phyloP scores from a whole-genome alignment of 2,329 filamentous ascomycete genomes.

The Penicillium brasilianum region DNA sequence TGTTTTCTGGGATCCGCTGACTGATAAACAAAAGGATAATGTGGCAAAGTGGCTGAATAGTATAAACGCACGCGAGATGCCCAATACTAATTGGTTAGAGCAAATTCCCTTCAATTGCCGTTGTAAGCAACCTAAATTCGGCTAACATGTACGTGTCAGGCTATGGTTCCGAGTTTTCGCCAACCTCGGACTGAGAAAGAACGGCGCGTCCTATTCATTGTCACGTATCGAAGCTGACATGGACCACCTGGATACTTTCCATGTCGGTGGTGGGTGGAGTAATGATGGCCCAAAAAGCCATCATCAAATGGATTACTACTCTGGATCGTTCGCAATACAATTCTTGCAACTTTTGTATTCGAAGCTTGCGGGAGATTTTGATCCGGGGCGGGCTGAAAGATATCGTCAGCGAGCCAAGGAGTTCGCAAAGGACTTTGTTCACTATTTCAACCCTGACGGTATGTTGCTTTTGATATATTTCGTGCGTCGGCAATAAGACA shows the following conservation, averaged over 20 bases:
- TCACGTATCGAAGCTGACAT: constrained; percentile 75
- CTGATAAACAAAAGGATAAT: constrained; percentile 65
- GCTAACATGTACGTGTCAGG: constrained; percentile 44
- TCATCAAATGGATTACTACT: constrained; percentile 86
- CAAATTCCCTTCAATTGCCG: constrained; percentile 43
- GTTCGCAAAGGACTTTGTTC: constrained; percentile 72
- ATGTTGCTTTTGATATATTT: not conserved
- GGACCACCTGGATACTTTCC: constrained; percentile 78
- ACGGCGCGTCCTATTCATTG: constrained; percentile 72
- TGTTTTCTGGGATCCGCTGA: constrained; percentile 70
- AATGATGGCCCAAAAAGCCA: constrained; percentile 80
- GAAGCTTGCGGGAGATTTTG: constrained; percentile 68
- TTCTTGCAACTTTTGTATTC: constrained; percentile 78
- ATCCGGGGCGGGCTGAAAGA: constrained; percentile 68
- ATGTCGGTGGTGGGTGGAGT: constrained; percentile 81
- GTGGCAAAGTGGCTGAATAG: constrained; percentile 75
- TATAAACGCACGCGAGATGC: constrained; percentile 76
- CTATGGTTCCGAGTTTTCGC: constrained; percentile 86
- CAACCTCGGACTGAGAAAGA: constrained; percentile 76
- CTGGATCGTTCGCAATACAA: constrained; percentile 80
- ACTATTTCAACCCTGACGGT: constrained; percentile 76
- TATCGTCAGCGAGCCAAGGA: constrained; percentile 71
- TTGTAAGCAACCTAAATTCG: not conserved
- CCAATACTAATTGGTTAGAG: constrained; percentile 65
- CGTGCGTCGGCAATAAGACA: not conserved